Evolutionary conservation across 768 basidiomycete species (phyloP).

Genomic region (Boletus pseudopeckii): DNA sequence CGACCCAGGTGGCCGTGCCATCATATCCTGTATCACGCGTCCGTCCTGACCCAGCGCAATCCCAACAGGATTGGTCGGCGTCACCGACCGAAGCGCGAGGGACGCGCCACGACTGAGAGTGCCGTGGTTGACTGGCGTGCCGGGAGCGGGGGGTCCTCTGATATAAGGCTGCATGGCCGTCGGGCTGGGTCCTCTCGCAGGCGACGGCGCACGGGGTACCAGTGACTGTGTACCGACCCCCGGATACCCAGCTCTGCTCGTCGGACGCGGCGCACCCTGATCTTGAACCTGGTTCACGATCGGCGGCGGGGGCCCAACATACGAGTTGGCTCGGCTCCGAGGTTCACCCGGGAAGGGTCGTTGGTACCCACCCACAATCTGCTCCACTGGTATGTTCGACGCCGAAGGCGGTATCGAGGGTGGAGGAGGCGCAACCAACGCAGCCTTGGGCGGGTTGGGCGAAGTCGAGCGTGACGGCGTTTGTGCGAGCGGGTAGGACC

Average conservation of each 20-base stretch:
- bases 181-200: slow-evolving; percentile 32
- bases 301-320: slow-evolving; percentile 30
- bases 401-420: slow-evolving; percentile 34
- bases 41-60: slow-evolving; percentile 81
- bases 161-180: slow-evolving; percentile 14
- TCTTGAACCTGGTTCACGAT: slow-evolving; percentile 23
- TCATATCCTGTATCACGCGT: slow-evolving; percentile 74
- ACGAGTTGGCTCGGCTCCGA: slow-evolving; percentile 53
- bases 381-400: slow-evolving; percentile 59
- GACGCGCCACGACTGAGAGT: slow-evolving; percentile 15
- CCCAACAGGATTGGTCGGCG: slow-evolving; percentile 77
- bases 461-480: slow-evolving; percentile 64
- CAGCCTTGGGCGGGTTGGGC: slow-evolving; percentile 70
- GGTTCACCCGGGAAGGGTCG: slow-evolving; percentile 87
- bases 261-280: slow-evolving; percentile 46
- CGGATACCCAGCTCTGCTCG: slow-evolving; percentile 64
- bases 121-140: background rate
- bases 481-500: slow-evolving; percentile 56
- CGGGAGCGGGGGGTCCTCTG: slow-evolving; percentile 3
- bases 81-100: slow-evolving; percentile 46
- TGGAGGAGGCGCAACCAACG: slow-evolving; percentile 66
- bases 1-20: slow-evolving; percentile 38
- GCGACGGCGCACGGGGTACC: slow-evolving; percentile 64
- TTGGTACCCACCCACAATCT: slow-evolving; percentile 73
- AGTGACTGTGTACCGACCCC: slow-evolving; percentile 78